Evolutionary conservation across 192 early-diverging fungal genomes (phyloP).

Genomic region (Ramicandelaber brevisporus): DNA sequence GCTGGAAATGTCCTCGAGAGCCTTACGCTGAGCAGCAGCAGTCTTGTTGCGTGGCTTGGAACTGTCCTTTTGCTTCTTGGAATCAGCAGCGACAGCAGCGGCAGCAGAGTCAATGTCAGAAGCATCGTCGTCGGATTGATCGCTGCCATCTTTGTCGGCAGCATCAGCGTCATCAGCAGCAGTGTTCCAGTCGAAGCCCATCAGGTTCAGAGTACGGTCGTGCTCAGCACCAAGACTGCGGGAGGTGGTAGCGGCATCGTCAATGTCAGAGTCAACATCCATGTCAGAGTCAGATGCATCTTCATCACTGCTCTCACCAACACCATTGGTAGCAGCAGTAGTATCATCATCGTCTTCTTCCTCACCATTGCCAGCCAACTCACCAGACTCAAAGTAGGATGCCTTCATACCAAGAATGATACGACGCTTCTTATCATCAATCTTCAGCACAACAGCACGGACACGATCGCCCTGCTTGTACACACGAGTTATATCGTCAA

Average conservation of each 20-base stretch:
- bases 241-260: conserved; percentile 3
- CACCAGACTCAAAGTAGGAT: conserved; percentile 42
- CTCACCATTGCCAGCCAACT: conserved; percentile 17
- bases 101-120: conserved; percentile 11
- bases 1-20: conserved; percentile 35
- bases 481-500: too few relatives aligned
- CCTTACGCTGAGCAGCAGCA: too few relatives aligned
- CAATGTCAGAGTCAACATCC: conserved; percentile 1
- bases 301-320: conserved; percentile 10
- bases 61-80: conserved; percentile 15
- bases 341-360: conserved; percentile 10
- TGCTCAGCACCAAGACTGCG: conserved; percentile 11
- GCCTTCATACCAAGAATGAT: conserved; percentile 62
- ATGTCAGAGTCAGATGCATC: conserved; percentile 4
- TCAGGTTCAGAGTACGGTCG: too few relatives aligned
- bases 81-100: conserved; percentile 7
- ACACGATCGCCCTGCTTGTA: conserved; percentile 68
- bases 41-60: conserved; percentile 29
- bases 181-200: conserved; percentile 23
- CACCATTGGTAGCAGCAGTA: conserved; percentile 9
- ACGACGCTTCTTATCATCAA: conserved; percentile 36
- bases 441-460: conserved; percentile 48
- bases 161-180: conserved; percentile 9
- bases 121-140: conserved; percentile 21
- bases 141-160: conserved; percentile 7